Base-by-base conservation (phyloP, 208 protist genomes). In the Leishmania aethiopica region DNA sequence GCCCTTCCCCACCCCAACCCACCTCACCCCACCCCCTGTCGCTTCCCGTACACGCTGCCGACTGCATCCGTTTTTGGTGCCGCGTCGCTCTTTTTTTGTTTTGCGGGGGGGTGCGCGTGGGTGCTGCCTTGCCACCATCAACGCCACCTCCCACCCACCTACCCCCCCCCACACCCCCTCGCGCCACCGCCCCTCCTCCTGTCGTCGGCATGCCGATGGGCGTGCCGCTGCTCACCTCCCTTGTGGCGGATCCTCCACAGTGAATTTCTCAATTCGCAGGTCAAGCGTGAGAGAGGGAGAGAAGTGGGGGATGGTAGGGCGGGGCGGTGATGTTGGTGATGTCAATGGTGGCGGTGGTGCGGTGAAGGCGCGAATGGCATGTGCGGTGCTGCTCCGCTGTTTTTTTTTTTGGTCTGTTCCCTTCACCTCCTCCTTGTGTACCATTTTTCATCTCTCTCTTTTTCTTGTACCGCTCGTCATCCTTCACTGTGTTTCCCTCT, bases 251-350 rank as follows among this genome's bases (percentile, higher is more conserved):
- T 59, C 57, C 45, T 74, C 51, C 17, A 19, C 25, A 60, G 47
- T 55, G 77, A 73, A 82, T 83, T 83, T 83, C 45, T 83, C 72
- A 83, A 83, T 85, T 80, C 72, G 25, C 2, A 22, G 25, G 45
- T 42, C 25, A 17, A 53, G 37, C 22, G 22, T 22, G 40, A n/a
- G 67, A 45, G 32, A 47, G 67, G 28, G 8, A 35, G 11, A 19
- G 70, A 35, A n/a, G 37, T 8, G 40, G 19, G 25, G 28, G 25
- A 28, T 15, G 28, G 28, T 6, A 0, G 0, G 25, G 28, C 28
- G 6, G 4, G 57, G 57, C 57, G 57, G 53, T 59, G 53, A 59
- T 15, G 53, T 59, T 4, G 53, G 6, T 7, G 6, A 11, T 28
- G 22, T 45, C 42, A 45, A 45, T 45, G 5, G 42, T 45, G 42